Base-by-base conservation (phyloP, 2,329 filamentous ascomycete genomes). In the Penicillium sp. region DNA sequence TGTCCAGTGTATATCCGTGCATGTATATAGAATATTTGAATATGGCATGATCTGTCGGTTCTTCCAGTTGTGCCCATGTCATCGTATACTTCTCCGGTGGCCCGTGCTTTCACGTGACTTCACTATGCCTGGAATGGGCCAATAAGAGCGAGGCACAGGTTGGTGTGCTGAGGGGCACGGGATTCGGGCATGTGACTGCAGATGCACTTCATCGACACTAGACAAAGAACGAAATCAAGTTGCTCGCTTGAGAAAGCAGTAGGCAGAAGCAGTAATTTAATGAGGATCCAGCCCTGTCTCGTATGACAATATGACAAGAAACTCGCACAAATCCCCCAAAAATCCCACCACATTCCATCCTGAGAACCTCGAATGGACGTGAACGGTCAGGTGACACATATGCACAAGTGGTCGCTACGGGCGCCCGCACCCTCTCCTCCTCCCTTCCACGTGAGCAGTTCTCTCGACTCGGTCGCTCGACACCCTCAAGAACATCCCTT, bases 391-490 rank as follows among this genome's bases (percentile, higher is more conserved):
- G 68, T 72, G 69, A 71, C 52, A 21, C 6, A 49, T 56, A 26
- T 67, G 65, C 68, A 42, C 60, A 29, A 20, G 29, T 58, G 68
- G 68, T 63, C 46, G 10, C 17, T 62, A 36, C 32, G 20, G 42
- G 20, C 29, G 10, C 10, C 63, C 65, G 61, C 29, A 56, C 10
- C 36, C 50, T 55, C 57, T 54, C 56, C 60, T 60, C 55, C 58
- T 61, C 61, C 61, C 63, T 62, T 67, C 71, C 72, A 74, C 72
- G 72, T 75, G 72, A 75, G 69, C 65, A 65, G 56, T 64, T 65
- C 63, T 68, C 63, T 67, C 61, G 66, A 67, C 66, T 65, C 63
- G 63, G 55, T 58, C 58, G 60, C 64, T 69, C 60, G 55, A 65
- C 56, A 64, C 62, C 61, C 65, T 59, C 61, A 62, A 59, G 56